Evolutionary conservation across 2,329 filamentous ascomycete genomes (phyloP).

Genomic region (Rhynchosporium secalis): DNA sequence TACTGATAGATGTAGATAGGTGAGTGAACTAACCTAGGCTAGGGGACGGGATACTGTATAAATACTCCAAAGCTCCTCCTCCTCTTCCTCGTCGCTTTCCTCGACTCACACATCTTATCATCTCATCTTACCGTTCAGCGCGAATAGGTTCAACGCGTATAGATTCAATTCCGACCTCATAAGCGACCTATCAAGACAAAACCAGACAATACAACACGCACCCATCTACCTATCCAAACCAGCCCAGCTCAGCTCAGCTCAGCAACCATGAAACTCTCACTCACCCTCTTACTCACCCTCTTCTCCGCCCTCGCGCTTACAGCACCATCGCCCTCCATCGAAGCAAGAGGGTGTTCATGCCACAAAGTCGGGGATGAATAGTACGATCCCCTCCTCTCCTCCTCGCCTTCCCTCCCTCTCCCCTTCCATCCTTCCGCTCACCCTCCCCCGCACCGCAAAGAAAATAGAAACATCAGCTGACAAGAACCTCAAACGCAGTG

Average conservation of each 20-base stretch:
- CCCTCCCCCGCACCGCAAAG: neutral
- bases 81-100: no score
- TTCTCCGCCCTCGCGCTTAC: neutral
- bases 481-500: neutral
- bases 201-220: neutral
- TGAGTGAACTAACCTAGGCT: no score
- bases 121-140: no score
- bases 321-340: neutral
- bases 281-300: neutral
- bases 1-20: no score
- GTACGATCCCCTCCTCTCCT: neutral
- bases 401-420: neutral
- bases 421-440: neutral
- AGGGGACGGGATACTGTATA: no score
- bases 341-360: constrained; percentile 1
- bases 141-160: no score
- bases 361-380: constrained; percentile 3
- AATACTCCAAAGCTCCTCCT: no score
- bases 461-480: neutral
- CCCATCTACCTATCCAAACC: neutral
- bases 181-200: neutral
- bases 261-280: constrained; percentile 7
- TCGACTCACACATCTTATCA: no score
- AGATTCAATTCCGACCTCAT: no score
- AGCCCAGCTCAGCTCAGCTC: neutral